Conservation (phyloP, 495 filamentous ascomycete species). For the Daldinia concentrica region DNA sequence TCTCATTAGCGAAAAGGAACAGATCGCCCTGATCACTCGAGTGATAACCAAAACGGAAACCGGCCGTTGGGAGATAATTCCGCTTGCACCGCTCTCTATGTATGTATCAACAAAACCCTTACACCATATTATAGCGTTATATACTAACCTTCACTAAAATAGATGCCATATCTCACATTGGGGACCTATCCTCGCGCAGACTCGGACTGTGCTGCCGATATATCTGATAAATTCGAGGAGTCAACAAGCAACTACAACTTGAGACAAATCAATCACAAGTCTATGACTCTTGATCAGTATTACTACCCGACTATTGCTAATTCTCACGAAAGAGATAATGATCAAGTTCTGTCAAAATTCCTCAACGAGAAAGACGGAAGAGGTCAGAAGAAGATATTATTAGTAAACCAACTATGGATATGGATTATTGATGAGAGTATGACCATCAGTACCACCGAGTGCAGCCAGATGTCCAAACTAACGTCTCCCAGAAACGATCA, state of each 20-base stretch:
- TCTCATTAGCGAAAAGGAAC: constrained; percentile 1
- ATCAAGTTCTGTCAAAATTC: constrained; percentile 42
- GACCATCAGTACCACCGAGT: constrained; percentile 6
- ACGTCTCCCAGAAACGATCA: constrained; percentile 21
- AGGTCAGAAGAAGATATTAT: constrained; percentile 13
- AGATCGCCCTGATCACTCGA: neutral
- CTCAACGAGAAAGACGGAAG: neutral
- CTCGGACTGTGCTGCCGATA: neutral
- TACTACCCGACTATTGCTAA: constrained; percentile 45
- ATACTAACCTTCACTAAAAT: constrained; percentile 8
- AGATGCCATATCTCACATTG: constrained; percentile 24
- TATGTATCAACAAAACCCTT: neutral
- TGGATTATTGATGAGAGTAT: constrained; percentile 30
- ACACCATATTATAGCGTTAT: neutral
- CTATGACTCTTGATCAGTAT: constrained; percentile 48
- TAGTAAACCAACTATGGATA: constrained; percentile 32
- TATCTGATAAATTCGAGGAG: neutral
- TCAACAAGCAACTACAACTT: neutral
- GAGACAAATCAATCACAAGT: constrained; percentile 25
- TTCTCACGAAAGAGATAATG: constrained; percentile 38
- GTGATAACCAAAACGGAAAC: neutral
- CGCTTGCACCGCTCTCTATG: constrained; percentile 15
- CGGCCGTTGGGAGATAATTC: neutral
- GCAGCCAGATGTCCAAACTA: neutral
- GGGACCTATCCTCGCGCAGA: neutral